Evolutionary conservation across 1,284 basidiomycete genomes (phyloP).

Genomic region (Athelia psychrophila): DNA sequence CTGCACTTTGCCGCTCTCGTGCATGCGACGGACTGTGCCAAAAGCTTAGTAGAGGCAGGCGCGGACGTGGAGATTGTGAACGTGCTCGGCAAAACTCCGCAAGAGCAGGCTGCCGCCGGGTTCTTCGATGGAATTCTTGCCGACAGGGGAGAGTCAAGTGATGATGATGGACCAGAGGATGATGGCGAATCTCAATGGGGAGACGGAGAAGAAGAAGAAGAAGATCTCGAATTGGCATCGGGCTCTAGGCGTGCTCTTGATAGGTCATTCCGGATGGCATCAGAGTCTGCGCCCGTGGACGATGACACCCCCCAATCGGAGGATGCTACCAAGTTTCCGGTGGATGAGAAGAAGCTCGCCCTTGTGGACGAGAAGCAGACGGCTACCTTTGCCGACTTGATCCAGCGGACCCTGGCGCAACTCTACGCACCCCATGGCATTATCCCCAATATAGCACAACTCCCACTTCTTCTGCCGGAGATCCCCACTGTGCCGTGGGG

Average conservation of each 20-base stretch:
- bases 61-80: conserved; percentile 80
- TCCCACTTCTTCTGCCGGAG: conserved; percentile 50
- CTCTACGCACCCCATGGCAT: conserved; percentile 57
- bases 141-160: conserved; percentile 33
- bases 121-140: conserved; percentile 46
- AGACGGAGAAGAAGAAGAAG: conserved; percentile 67
- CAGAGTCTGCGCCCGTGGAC: conserved; percentile 21
- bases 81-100: conserved; percentile 73
- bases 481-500: conserved; percentile 61
- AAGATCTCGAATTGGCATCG: conserved; percentile 31
- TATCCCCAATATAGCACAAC: conserved; percentile 54
- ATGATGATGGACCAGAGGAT: conserved; percentile 34
- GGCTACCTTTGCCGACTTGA: conserved; percentile 66
- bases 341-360: conserved; percentile 19
- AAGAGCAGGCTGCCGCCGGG: conserved; percentile 69
- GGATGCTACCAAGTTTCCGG: conserved; percentile 4
- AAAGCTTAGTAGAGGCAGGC: conserved; percentile 72
- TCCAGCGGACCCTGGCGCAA: conserved; percentile 73
- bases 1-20: conserved; percentile 84
- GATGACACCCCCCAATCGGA: conserved; percentile 12
- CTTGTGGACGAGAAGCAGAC: conserved; percentile 60
- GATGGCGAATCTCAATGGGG: conserved; percentile 69
- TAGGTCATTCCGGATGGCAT: conserved; percentile 26
- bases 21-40: conserved; percentile 64
- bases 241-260: conserved; percentile 27